Conservation (phyloP, 2,329 filamentous ascomycete species). For the Cadophora luteo-olivacea region DNA sequence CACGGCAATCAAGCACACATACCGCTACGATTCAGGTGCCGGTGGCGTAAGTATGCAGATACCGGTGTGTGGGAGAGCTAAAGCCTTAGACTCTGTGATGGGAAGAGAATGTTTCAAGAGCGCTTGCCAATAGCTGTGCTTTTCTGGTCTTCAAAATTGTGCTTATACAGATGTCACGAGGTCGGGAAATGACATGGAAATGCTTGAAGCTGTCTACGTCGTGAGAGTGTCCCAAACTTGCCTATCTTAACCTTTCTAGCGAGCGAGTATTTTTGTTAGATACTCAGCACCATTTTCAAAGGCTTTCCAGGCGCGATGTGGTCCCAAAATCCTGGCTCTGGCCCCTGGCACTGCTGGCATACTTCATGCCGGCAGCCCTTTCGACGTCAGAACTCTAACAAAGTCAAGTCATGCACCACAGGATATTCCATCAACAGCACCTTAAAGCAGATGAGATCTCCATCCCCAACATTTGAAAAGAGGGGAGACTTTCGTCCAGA, state of each 20-base stretch:
- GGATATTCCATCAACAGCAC: too few species aligned
- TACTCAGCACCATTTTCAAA: background rate
- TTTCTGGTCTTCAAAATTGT: too few species aligned
- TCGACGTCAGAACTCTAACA: background rate
- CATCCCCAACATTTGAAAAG: background rate
- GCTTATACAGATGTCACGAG: background rate
- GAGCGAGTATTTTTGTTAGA: too few species aligned
- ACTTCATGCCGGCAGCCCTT: background rate
- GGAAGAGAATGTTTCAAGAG: too few species aligned
- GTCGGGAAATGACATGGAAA: background rate
- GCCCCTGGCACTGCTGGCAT: background rate
- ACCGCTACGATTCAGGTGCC: background rate
- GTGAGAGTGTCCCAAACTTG: too few species aligned
- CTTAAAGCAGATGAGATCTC: conserved; percentile 1
- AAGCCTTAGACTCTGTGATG: too few species aligned
- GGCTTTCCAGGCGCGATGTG: background rate
- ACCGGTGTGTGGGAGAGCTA: background rate
- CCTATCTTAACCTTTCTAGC: too few species aligned
- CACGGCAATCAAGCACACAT: background rate
- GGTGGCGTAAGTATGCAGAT: background rate
- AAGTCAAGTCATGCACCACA: conserved; percentile 4
- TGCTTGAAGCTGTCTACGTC: background rate
- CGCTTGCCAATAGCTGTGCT: too few species aligned
- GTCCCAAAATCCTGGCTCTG: background rate
- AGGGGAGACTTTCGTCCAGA: conserved; percentile 1